Conservation (phyloP, 2,329 filamentous ascomycete genomes). For the Rhynchosporium secalis region DNA sequence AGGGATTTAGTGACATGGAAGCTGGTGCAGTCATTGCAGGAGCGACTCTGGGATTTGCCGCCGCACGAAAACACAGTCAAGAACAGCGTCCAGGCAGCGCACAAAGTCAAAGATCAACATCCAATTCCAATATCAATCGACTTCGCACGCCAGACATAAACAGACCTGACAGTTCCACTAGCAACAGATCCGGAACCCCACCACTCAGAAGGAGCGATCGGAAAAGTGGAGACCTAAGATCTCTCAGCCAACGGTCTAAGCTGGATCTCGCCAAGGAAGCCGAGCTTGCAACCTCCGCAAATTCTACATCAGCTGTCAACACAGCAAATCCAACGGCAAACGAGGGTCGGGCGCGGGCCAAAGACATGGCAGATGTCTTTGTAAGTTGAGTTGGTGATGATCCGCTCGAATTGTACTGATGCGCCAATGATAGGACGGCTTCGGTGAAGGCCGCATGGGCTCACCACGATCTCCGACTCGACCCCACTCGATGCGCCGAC, state of each 20-base stretch:
- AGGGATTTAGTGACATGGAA: constrained; percentile 30
- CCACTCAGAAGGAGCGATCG: constrained; percentile 69
- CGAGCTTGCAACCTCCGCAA: constrained; percentile 47
- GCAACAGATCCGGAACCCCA: constrained; percentile 59
- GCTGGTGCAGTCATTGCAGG: constrained; percentile 33
- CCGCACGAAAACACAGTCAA: constrained; percentile 35
- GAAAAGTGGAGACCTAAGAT: constrained; percentile 74
- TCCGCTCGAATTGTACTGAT: constrained; percentile 27
- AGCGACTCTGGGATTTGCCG: constrained; percentile 36
- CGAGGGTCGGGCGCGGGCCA: constrained; percentile 80
- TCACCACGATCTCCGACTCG: constrained; percentile 91
- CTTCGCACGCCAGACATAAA: constrained; percentile 40
- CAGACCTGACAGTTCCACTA: constrained; percentile 63
- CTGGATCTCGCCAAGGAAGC: constrained; percentile 44
- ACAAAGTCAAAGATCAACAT: constrained; percentile 33
- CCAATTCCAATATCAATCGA: constrained; percentile 39
- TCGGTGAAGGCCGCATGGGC: constrained; percentile 81
- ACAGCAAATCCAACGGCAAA: constrained; percentile 76
- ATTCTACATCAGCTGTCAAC: constrained; percentile 46
- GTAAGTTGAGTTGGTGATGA: constrained; percentile 58
- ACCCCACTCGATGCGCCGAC: constrained; percentile 92
- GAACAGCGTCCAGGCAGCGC: constrained; percentile 37
- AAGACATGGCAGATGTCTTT: constrained; percentile 90
- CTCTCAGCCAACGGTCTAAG: constrained; percentile 58
- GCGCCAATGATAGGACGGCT: constrained; percentile 69